Evolutionary conservation across 257 asterid genomes (phyloP).

Genomic region (Rhazya stricta): DNA sequence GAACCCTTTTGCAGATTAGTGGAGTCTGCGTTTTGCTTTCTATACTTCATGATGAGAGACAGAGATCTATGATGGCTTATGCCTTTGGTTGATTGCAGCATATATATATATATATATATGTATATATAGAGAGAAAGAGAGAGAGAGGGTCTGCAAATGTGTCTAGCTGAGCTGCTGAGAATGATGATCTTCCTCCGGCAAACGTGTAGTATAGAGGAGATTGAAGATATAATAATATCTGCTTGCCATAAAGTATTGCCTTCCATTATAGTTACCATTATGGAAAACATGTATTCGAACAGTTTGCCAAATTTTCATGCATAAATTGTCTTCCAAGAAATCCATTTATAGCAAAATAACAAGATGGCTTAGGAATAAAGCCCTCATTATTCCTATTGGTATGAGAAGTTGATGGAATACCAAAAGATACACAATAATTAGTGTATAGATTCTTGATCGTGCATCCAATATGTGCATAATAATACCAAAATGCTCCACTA

Average conservation of each 20-base stretch:
- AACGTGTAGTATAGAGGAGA: conserved; percentile 15
- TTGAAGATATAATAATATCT: not conserved
- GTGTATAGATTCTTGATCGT: not conserved
- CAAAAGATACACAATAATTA: not conserved
- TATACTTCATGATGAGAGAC: not conserved
- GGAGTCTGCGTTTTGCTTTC: not conserved
- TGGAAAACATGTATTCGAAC: no score
- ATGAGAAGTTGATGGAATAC: no score
- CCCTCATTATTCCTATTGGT: not conserved
- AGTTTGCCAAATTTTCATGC: no score
- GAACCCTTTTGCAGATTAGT: not conserved
- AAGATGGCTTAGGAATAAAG: not conserved
- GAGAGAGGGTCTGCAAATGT: not conserved
- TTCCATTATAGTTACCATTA: not conserved
- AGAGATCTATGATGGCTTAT: not conserved
- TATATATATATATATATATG: no score
- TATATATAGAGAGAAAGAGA: not conserved
- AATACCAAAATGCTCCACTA: not conserved
- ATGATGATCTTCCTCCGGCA: conserved; percentile 12
- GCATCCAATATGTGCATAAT: conserved; percentile 6
- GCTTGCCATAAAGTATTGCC: conserved; percentile 4
- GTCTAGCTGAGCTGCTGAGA: not conserved
- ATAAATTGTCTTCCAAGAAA: no score
- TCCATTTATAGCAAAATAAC: no score
- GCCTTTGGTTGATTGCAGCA: not conserved